Percentiles rank a stretch among this genome's conserved stretches.
Conservation (phyloP, 2,329 filamentous ascomycete genomes). For the Malbranchea zuffiana region DNA sequence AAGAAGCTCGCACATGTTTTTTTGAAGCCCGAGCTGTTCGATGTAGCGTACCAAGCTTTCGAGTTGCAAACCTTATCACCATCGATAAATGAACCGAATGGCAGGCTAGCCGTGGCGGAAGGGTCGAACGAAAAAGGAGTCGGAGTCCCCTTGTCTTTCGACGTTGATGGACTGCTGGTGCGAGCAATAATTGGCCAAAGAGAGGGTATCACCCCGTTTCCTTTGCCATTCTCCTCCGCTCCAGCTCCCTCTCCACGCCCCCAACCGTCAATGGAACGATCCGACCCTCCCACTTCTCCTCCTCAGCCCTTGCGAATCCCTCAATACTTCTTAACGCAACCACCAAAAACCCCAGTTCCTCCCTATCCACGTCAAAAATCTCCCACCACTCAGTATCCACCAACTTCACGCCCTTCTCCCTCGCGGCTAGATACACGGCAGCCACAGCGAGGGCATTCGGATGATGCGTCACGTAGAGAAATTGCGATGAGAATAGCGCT, state of each 20-base stretch:
- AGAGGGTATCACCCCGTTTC: constrained; percentile 36
- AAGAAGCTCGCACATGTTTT: too few relatives aligned
- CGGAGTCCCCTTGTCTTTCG: too few relatives aligned
- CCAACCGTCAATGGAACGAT: constrained; percentile 50
- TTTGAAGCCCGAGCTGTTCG: too few relatives aligned
- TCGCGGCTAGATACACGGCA: constrained; percentile 79
- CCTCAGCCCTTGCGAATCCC: constrained; percentile 54
- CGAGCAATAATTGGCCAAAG: too few relatives aligned
- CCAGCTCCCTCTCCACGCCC: constrained; percentile 50
- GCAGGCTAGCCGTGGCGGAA: too few relatives aligned
- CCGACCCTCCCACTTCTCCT: constrained; percentile 42
- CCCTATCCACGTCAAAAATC: constrained; percentile 88
- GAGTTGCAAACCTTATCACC: too few relatives aligned
- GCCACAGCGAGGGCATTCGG: constrained; percentile 75
- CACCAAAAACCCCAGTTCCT: constrained; percentile 86
- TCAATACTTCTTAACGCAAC: constrained; percentile 73
- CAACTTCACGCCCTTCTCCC: constrained; percentile 64
- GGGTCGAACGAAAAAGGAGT: too few relatives aligned
- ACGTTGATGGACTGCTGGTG: too few relatives aligned
- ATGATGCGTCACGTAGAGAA: constrained; percentile 86
- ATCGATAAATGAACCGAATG: too few relatives aligned
- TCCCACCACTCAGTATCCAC: constrained; percentile 92
- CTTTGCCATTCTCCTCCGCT: constrained; percentile 37
- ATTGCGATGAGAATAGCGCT: constrained; percentile 72
- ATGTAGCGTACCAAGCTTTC: too few relatives aligned